phyloP scores from a whole-genome alignment of 2,329 filamentous ascomycete genomes.

The Pseudogymnoascus sp. region DNA sequence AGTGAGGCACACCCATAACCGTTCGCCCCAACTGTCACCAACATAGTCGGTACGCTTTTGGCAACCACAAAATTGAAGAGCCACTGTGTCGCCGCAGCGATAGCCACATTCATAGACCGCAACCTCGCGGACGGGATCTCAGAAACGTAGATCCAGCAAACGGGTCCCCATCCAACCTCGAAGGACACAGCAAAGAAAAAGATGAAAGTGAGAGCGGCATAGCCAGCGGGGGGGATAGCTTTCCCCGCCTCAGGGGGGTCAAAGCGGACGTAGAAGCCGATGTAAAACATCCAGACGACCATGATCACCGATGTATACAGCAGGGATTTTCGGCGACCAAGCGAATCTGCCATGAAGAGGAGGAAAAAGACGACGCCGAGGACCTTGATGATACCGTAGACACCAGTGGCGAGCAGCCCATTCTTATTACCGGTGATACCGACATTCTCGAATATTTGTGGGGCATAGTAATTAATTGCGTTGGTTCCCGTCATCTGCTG shows the following conservation, averaged over 20 bases:
- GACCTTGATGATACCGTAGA: conserved; percentile 66
- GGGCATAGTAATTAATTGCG: conserved; percentile 56
- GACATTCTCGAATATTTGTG: conserved; percentile 60
- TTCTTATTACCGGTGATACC: conserved; percentile 53
- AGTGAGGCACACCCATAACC: conserved; percentile 16
- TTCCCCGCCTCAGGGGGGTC: conserved; percentile 40
- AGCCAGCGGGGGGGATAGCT: conserved; percentile 41
- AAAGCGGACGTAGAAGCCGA: conserved; percentile 59
- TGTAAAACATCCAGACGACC: conserved; percentile 57
- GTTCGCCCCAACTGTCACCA: conserved; percentile 20
- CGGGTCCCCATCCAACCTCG: conserved; percentile 62
- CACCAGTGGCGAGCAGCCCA: conserved; percentile 62
- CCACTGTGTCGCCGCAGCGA: conserved; percentile 64
- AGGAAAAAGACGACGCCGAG: conserved; percentile 57
- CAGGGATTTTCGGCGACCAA: conserved; percentile 53
- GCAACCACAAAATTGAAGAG: conserved; percentile 68
- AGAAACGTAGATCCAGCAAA: conserved; percentile 63
- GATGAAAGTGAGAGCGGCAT: conserved; percentile 62
- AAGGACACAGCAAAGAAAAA: conserved; percentile 65
- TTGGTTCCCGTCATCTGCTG: conserved; percentile 61
- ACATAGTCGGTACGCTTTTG: conserved; percentile 25
- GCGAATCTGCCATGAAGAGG: conserved; percentile 56
- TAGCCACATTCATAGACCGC: conserved; percentile 57
- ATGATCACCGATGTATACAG: conserved; percentile 44
- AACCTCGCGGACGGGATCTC: conserved; percentile 63